Conservation (phyloP, 495 filamentous ascomycete species). For the Astrothelium subdiscretum region DNA sequence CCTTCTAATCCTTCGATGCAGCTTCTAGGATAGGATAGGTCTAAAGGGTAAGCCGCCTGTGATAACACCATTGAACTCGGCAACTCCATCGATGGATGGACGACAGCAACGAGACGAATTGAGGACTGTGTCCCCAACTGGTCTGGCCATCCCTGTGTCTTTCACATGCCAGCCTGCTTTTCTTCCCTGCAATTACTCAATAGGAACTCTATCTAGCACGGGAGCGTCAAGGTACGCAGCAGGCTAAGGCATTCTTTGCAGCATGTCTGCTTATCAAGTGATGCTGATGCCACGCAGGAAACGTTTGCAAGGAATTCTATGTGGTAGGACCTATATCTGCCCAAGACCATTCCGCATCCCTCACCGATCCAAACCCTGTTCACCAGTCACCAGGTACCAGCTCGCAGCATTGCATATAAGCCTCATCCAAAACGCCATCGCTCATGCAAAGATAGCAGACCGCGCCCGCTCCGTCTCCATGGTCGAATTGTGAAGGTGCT, state of each 20-base stretch:
- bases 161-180: neutral
- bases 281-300: neutral
- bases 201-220: neutral
- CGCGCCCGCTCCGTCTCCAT: slow-evolving; percentile 19
- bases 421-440: neutral
- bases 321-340: no score
- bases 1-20: neutral
- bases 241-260: neutral
- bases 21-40: no score
- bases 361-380: no score
- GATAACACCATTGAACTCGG: no score
- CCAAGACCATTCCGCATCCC: neutral
- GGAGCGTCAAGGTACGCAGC: neutral
- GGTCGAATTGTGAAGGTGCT: slow-evolving; percentile 28
- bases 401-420: no score
- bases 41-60: no score
- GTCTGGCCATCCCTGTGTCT: neutral
- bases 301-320: no score
- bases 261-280: neutral
- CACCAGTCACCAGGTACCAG: no score
- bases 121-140: neutral
- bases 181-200: no score
- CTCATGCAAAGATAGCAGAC: slow-evolving; percentile 9
- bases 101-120: neutral
- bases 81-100: neutral